Evolutionary conservation across 1,139 yeast species (phyloP).

Genomic region (Blastobotrys aristatus): DNA sequence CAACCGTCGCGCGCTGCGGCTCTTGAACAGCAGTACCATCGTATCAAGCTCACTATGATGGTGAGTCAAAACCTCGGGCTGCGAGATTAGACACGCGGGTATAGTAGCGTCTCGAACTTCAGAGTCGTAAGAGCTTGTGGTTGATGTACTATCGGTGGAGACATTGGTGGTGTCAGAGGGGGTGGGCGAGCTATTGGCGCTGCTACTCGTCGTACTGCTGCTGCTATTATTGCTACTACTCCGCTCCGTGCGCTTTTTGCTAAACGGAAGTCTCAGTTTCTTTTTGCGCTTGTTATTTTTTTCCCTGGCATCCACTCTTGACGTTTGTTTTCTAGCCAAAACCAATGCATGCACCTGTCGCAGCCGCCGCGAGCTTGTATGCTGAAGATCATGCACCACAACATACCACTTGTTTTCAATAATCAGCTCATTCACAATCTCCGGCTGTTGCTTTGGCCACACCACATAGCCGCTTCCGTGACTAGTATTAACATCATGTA

Average conservation of each 20-base stretch:
- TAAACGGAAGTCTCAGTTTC: neutral
- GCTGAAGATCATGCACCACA: conserved; percentile 5
- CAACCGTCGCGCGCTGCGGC: conserved; percentile 8
- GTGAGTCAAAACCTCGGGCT: conserved; percentile 8
- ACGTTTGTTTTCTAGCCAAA: conserved; percentile 4
- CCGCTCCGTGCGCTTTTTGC: neutral
- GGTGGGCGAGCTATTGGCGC: neutral
- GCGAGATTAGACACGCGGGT: conserved; percentile 5
- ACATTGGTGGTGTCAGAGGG: neutral
- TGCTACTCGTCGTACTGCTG: neutral
- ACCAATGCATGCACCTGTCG: conserved; percentile 7
- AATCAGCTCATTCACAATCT: conserved; percentile 3
- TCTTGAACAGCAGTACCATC: conserved; percentile 11
- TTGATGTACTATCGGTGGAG: neutral
- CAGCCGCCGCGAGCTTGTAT: neutral
- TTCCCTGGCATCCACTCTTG: no score
- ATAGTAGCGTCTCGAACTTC: neutral
- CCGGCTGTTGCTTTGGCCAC: conserved; percentile 1
- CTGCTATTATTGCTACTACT: neutral
- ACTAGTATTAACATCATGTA: neutral
- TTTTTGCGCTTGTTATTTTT: neutral
- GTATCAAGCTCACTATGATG: conserved; percentile 8
- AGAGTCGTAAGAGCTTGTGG: neutral
- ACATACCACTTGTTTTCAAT: conserved; percentile 9
- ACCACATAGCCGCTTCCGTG: conserved; percentile 4